Evolutionary conservation across 495 filamentous ascomycete genomes (phyloP).

Genomic region (Xylaria acuta): DNA sequence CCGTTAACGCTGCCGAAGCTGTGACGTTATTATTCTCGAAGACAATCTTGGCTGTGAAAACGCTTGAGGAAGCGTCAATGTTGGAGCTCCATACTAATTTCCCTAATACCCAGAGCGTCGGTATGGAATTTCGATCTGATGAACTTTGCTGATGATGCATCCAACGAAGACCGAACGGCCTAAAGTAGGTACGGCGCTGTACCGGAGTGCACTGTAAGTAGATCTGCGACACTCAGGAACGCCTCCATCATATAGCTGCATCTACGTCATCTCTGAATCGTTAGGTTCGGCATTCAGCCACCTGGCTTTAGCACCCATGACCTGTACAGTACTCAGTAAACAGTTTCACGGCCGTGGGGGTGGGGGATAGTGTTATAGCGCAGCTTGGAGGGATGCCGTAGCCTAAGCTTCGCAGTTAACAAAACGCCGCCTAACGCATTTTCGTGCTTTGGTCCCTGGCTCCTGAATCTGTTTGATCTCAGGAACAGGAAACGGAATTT

Average conservation of each 20-base stretch:
- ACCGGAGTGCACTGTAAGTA: neutral
- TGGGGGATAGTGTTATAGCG: neutral
- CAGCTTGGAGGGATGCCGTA: no score
- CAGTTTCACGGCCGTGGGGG: neutral
- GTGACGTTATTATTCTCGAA: neutral
- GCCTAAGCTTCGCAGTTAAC: neutral
- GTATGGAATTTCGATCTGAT: neutral
- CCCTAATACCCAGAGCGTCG: neutral
- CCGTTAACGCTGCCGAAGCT: neutral
- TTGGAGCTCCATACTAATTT: neutral
- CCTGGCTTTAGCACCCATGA: neutral
- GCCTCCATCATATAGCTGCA: neutral
- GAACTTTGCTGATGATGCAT: neutral
- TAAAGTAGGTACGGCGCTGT: neutral
- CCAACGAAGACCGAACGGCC: neutral
- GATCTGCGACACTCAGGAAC: conserved; percentile 13
- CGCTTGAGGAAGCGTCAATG: neutral
- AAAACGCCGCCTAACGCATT: neutral
- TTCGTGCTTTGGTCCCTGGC: neutral
- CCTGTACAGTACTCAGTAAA: neutral
- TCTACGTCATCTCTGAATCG: conserved; percentile 1
- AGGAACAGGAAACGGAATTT: neutral
- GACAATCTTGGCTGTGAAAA: neutral
- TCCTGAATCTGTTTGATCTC: neutral
- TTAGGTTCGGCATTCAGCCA: conserved; percentile 13